Conservation (phyloP, 2,329 filamentous ascomycete species). For the Aureobasidium sp. region DNA sequence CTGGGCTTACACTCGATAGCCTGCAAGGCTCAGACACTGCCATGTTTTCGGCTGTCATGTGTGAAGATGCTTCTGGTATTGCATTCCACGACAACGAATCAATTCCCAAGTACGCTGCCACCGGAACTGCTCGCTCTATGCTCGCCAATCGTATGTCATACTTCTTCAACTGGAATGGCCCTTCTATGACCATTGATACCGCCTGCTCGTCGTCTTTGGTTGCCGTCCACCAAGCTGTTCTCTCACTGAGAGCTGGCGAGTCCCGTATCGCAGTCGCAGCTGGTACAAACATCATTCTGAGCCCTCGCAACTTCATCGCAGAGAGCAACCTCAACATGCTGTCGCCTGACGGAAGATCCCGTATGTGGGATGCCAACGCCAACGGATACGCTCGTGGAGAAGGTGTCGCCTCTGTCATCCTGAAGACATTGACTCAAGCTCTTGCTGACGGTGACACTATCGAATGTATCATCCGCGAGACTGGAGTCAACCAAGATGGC, state of each 20-base stretch:
- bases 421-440: conserved; percentile 42
- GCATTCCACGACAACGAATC: conserved; percentile 20
- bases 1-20: conserved; percentile 15
- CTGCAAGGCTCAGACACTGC: conserved; percentile 18
- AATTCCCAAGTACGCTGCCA: conserved; percentile 21
- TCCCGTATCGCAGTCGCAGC: conserved; percentile 26
- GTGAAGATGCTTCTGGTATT: conserved; percentile 21
- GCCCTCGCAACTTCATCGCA: conserved; percentile 21
- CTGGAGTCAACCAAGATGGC: conserved; percentile 34
- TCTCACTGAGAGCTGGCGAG: conserved; percentile 26
- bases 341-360: conserved; percentile 30
- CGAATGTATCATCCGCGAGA: conserved; percentile 33
- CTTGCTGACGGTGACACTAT: conserved; percentile 42
- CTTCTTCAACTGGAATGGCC: conserved; percentile 35
- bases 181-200: conserved; percentile 41
- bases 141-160: conserved; percentile 32
- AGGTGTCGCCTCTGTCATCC: conserved; percentile 43
- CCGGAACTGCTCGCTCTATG: conserved; percentile 31
- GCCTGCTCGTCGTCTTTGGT: conserved; percentile 40
- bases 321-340: conserved; percentile 29
- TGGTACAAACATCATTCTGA: conserved; percentile 24
- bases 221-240: conserved; percentile 29
- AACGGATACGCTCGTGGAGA: conserved; percentile 50
- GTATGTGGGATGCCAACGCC: conserved; percentile 36
- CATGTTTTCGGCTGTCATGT: conserved; percentile 22